Conservation (phyloP, 306 rosid genomes). For the Medicago truncatula region DNA sequence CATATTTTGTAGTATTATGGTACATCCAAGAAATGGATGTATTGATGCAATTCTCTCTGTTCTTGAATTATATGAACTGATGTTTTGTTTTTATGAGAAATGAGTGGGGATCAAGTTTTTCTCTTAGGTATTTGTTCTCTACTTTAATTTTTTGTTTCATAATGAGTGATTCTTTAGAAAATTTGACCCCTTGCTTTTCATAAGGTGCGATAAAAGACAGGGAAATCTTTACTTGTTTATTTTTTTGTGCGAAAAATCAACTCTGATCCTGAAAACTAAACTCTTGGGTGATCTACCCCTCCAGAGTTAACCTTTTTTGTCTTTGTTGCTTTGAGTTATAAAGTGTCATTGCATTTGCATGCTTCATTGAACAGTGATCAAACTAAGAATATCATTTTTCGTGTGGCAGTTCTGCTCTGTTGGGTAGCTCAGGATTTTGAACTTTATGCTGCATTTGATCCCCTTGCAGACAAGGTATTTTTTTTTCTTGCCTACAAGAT, state of each 20-base stretch:
- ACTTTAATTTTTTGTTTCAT: slow-evolving; percentile 11
- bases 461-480: slow-evolving; percentile 91
- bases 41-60: slow-evolving; percentile 16
- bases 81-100: slow-evolving; percentile 27
- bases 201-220: slow-evolving; percentile 28
- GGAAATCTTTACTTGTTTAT: background rate
- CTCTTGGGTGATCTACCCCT: slow-evolving; percentile 23
- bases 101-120: background rate
- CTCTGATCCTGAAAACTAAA: slow-evolving; percentile 19
- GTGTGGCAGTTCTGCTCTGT: slow-evolving; percentile 82
- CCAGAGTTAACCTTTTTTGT: slow-evolving; percentile 18
- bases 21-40: slow-evolving; percentile 30
- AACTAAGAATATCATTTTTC: slow-evolving; percentile 39
- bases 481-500: slow-evolving; percentile 21
- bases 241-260: slow-evolving; percentile 14
- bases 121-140: background rate
- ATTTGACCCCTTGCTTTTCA: slow-evolving; percentile 10
- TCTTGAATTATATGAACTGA: slow-evolving; percentile 26
- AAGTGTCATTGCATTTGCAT: slow-evolving; percentile 27
- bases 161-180: background rate
- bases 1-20: slow-evolving; percentile 8
- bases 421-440: slow-evolving; percentile 97
- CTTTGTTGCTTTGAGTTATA: slow-evolving; percentile 17
- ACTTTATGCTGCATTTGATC: slow-evolving; percentile 98
- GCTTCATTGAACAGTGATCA: slow-evolving; percentile 34